Evolutionary conservation across 2,329 filamentous ascomycete species (phyloP).

Genomic region (Talaromyces verruculosus): DNA sequence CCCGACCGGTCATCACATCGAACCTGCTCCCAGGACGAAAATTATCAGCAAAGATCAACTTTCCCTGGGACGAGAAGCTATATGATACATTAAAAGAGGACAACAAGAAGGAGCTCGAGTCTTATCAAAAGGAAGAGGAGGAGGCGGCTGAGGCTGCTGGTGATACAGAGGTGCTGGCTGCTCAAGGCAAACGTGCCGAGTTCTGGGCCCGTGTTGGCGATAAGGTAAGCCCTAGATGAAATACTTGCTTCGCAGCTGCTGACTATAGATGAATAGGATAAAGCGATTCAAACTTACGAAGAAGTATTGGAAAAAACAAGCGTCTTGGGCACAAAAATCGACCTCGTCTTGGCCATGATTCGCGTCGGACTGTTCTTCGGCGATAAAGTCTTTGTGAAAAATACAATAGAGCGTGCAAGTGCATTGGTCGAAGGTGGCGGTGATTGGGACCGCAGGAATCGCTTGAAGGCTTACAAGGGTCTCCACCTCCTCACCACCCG

Average conservation of each 20-base stretch:
- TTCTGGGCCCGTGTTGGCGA: constrained; percentile 95
- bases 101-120: constrained; percentile 75
- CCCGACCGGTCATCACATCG: constrained; percentile 58
- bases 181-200: constrained; percentile 90
- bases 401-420: constrained; percentile 86
- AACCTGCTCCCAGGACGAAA: constrained; percentile 75
- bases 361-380: constrained; percentile 94
- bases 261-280: constrained; percentile 62
- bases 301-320: constrained; percentile 95
- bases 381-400: constrained; percentile 88
- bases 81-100: constrained; percentile 75
- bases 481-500: constrained; percentile 89
- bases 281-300: constrained; percentile 89
- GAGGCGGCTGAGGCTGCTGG: constrained; percentile 95
- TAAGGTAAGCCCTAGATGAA: constrained; percentile 61
- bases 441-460: constrained; percentile 97
- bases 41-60: constrained; percentile 62
- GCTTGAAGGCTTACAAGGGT: constrained; percentile 97
- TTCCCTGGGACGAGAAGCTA: constrained; percentile 88
- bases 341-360: constrained; percentile 93
- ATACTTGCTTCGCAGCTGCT: too few species aligned
- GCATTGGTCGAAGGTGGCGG: constrained; percentile 89
- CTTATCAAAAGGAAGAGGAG: constrained; percentile 81
- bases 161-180: constrained; percentile 90
- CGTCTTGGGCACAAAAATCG: constrained; percentile 94